Evolutionary conservation across 1,284 basidiomycete species (phyloP).

Genomic region (Pseudozyma sp.): DNA sequence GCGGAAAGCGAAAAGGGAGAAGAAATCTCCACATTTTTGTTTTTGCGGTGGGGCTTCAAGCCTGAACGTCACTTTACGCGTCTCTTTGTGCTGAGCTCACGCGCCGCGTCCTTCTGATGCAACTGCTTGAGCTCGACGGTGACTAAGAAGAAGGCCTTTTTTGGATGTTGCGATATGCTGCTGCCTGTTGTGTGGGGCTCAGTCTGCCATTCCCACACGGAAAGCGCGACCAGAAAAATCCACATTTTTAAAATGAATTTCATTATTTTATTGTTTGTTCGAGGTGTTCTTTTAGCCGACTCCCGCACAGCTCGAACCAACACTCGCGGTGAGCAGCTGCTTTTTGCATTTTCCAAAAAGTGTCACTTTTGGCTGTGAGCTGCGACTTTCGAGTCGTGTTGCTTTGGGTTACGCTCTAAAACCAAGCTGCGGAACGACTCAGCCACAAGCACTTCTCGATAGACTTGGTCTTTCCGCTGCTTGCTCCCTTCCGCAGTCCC

Average conservation of each 20-base stretch:
- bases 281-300: neutral
- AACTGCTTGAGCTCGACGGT: neutral
- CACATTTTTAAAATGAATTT: neutral
- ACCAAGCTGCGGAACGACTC: neutral
- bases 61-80: constrained; percentile 9
- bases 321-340: neutral
- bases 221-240: neutral
- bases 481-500: neutral
- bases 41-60: neutral
- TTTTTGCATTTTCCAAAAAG: neutral
- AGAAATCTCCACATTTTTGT: constrained; percentile 11
- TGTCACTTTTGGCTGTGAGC: neutral
- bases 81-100: neutral
- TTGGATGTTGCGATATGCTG: too few relatives aligned
- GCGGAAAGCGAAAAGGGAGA: constrained; percentile 1
- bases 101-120: constrained; percentile 9
- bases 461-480: too few relatives aligned
- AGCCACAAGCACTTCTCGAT: neutral
- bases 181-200: neutral
- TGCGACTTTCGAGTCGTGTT: neutral
- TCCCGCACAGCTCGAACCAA: neutral
- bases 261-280: neutral
- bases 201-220: neutral
- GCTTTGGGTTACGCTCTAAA: neutral
- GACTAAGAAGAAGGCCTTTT: neutral